Base-by-base conservation (phyloP, 1,139 yeast genomes). In the Suzukiozyma palmioleophila region DNA sequence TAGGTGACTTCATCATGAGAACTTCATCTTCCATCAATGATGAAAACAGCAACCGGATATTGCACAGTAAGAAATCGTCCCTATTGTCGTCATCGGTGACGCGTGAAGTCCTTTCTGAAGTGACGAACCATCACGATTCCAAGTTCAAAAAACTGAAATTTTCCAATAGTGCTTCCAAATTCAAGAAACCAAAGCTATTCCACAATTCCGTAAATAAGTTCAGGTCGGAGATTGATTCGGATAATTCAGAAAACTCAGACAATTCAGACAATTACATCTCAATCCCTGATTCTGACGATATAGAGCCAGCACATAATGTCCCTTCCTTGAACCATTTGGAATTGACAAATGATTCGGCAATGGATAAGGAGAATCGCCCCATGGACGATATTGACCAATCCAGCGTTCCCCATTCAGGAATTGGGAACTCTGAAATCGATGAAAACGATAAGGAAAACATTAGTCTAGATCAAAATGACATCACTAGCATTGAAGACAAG, bases 131-230 rank as follows among this genome's bases (percentile, higher is more conserved):
- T 16, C n/a, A 25, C 18, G 16, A 33, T 16, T 26, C 26, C 7
- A 33, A 33, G 30, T 33, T 33, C 13, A 33, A 33, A 13, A 33
- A 33, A 33, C 36, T 26, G 15, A 25, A 26, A 14, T 25, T 33
- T 9, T 11, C 29, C 27, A 13, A 12, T 32, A n/a, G 13, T 10
- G 10, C 25, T 26, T 26, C 14, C 11, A 33, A 33, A 25, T 33
- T 33, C 13, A 33, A 33, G 12, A 33, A 33, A 26, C 36, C 36
- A 24, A 25, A 26, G 10, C 25, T 33, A 26, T n/a, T 15, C 14
- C 29, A 33, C 26, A 33, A 12, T 26, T 18, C 25, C 3, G 21
- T 16, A 9, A 32, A 8, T 12, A 32, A 12, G 11, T 12, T 14
- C 14, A 24, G 13, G n/a, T 25, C 30, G n/a, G 16, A 33, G 13